Evolutionary conservation across 202 grass and related monocot species (phyloP).

Genomic region (Bolboschoenoplectus hybrid): DNA sequence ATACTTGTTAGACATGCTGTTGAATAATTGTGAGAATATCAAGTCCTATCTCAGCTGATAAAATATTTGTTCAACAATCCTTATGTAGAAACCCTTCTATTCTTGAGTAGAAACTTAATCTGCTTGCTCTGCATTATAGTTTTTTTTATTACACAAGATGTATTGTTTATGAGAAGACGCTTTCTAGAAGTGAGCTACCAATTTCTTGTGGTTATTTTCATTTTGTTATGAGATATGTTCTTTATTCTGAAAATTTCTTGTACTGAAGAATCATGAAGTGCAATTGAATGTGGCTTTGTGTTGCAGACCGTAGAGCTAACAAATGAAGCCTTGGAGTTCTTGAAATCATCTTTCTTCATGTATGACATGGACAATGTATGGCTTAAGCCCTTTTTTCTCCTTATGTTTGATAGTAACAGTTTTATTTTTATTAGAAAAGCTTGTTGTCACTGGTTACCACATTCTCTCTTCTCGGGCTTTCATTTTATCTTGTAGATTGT

Average conservation of each 20-base stretch:
- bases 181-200: background rate
- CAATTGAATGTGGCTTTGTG: constrained; percentile 12
- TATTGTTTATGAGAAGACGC: constrained; percentile 7
- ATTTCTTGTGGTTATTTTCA: constrained; percentile 18
- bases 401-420: background rate
- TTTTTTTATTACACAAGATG: background rate
- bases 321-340: constrained; percentile 73
- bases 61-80: background rate
- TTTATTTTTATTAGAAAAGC: background rate
- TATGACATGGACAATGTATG: constrained; percentile 94
- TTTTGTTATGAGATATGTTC: background rate
- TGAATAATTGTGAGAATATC: background rate
- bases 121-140: background rate
- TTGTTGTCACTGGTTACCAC: background rate
- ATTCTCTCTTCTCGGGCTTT: background rate
- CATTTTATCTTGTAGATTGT: background rate
- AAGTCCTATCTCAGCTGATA: background rate
- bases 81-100: background rate
- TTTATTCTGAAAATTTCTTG: background rate
- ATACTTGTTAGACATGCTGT: background rate
- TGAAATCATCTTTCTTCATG: constrained; percentile 83
- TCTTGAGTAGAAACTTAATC: constrained; percentile 2
- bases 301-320: constrained; percentile 87
- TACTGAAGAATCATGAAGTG: background rate
- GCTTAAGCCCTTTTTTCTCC: constrained; percentile 18